phyloP scores from a whole-genome alignment of 345 rosid genomes.

The Erysimum cheiranthoides region DNA sequence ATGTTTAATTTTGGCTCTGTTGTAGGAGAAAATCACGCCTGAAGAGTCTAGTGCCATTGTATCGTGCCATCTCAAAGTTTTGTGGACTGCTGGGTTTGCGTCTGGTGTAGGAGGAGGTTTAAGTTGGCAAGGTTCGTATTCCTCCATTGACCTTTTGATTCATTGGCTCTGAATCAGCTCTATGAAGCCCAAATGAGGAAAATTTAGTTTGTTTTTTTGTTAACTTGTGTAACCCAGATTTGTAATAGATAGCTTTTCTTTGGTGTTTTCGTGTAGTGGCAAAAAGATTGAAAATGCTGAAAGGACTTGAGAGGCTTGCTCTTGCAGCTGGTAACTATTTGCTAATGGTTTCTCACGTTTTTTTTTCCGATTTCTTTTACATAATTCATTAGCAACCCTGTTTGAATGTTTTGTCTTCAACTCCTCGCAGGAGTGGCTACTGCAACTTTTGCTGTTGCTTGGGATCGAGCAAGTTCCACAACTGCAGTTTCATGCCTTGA shows the following conservation, averaged over 20 bases:
- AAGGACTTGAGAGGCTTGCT: conserved; percentile 4
- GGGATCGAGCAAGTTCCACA: conserved; percentile 50
- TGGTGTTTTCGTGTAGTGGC: conserved; percentile 29
- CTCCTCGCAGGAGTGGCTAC: conserved; percentile 53
- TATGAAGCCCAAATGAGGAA: background rate
- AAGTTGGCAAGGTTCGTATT: conserved; percentile 40
- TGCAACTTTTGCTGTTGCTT: conserved; percentile 22
- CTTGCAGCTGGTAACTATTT: conserved; percentile 35
- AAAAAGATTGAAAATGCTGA: conserved; percentile 17
- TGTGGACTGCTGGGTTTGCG: conserved; percentile 41
- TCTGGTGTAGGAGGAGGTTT: conserved; percentile 44
- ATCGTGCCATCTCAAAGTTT: conserved; percentile 38
- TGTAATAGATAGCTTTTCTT: conserved; percentile 12
- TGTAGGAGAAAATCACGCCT: conserved; percentile 38
- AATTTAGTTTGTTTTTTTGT: background rate
- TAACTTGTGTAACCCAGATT: background rate
- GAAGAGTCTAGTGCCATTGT: conserved; percentile 31
- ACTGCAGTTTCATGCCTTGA: conserved; percentile 60
- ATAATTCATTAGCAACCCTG: no score
- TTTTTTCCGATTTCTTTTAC: background rate
- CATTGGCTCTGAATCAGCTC: background rate
- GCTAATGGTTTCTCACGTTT: background rate
- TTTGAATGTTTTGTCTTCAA: background rate
- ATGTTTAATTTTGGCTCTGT: background rate
- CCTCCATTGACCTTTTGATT: background rate